Percentiles rank a stretch among this genome's conserved stretches.
Evolutionary conservation across 192 early-diverging fungal species (phyloP).

Genomic region (Coemansia biformis): DNA sequence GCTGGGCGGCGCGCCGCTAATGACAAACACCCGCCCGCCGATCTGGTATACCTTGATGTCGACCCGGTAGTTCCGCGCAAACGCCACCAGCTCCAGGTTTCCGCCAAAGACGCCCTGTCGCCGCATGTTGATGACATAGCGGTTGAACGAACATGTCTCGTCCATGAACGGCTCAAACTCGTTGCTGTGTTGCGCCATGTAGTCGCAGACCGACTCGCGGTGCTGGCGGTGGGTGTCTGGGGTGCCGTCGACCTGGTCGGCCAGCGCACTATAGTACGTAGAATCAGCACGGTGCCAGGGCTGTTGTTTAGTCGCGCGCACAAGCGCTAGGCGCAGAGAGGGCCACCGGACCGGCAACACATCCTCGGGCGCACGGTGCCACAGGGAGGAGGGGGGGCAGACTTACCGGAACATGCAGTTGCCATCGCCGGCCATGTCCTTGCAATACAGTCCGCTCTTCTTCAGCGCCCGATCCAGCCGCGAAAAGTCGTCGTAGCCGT

Average conservation of each 20-base stretch:
- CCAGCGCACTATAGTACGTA: conserved; percentile 49
- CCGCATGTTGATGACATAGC: conserved; percentile 58
- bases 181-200: conserved; percentile 54
- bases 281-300: too few species aligned
- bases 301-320: too few species aligned
- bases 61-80: conserved; percentile 56
- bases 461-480: conserved; percentile 54
- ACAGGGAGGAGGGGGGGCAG: too few species aligned
- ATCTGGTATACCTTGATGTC: conserved; percentile 69
- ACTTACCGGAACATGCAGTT: conserved; percentile 65
- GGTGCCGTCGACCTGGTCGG: conserved; percentile 63
- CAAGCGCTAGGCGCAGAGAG: too few species aligned
- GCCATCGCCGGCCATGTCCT: conserved; percentile 67
- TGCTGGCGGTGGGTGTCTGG: conserved; percentile 53
- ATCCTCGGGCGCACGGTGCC: too few species aligned
- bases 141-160: conserved; percentile 55
- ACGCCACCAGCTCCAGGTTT: conserved; percentile 69
- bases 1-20: conserved; percentile 54
- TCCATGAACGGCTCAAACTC: conserved; percentile 64
- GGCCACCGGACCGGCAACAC: too few species aligned
- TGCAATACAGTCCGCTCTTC: conserved; percentile 53
- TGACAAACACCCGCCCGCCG: conserved; percentile 62
- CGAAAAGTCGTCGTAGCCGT: conserved; percentile 29
- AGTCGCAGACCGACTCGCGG: conserved; percentile 58
- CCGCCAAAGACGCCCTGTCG: conserved; percentile 61